These are phyloP conservation scores for Phialophora tarda DNA, from an alignment of 2,329 filamentous ascomycete genomes.

Conservation along the genomic window DNA sequence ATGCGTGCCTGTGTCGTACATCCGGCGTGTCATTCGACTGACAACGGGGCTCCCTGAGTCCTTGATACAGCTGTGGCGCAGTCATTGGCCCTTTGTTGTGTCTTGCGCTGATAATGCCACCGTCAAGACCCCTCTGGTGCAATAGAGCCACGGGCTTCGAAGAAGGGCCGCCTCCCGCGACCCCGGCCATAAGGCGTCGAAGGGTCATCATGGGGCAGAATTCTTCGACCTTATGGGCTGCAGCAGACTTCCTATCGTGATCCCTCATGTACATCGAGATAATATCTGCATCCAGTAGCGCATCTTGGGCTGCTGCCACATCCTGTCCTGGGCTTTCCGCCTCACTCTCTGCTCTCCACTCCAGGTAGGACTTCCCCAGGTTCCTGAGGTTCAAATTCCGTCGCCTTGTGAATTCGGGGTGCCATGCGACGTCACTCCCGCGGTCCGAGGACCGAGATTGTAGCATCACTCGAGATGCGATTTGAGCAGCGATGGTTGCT, in stretches of 20 bases:
- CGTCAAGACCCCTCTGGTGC: background rate
- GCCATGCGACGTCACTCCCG: background rate
- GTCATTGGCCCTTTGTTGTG: background rate
- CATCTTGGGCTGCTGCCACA: background rate
- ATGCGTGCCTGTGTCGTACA: slow-evolving; percentile 12
- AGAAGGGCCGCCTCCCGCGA: background rate
- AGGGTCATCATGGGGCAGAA: background rate
- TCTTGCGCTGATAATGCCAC: background rate
- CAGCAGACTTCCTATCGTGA: background rate
- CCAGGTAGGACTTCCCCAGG: background rate
- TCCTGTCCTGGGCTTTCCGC: background rate
- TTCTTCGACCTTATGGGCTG: background rate
- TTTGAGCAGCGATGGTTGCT: background rate
- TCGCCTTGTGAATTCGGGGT: background rate
- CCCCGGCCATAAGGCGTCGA: background rate
- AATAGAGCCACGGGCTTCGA: background rate
- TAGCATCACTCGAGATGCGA: background rate
- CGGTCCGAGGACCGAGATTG: background rate
- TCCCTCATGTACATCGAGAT: background rate
- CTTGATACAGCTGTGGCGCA: background rate
- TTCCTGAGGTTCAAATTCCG: background rate
- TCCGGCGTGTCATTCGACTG: background rate
- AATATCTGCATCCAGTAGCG: background rate
- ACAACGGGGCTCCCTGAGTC: background rate
- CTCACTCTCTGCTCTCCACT: background rate